Base-by-base conservation (phyloP, 1,284 basidiomycete genomes). In the Hortiboletus rubellus region DNA sequence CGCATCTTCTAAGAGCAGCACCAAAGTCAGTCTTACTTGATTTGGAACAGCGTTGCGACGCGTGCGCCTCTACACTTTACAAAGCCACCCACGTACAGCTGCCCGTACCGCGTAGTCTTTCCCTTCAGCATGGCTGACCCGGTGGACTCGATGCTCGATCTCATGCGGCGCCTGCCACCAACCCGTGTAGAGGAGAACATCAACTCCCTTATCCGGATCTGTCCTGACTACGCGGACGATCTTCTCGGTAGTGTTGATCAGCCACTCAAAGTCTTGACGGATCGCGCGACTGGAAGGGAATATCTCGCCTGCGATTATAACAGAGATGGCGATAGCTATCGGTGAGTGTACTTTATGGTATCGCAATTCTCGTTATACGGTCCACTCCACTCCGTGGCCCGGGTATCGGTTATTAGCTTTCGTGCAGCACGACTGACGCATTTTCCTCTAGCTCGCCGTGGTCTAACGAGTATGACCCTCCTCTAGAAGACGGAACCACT, bases 231-330 rank as follows among this genome's bases (percentile, higher is more conserved):
- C 67, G 92, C 94, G 15, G 97, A 99, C 68, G 97, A 99, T 76
- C 84, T 99, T 30, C 81, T 96, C 52, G 92, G 92, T 43, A 94
- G 92, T 60, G 95, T 99, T 60, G 97, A 99, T 79, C 92, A 96
- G 74, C 97, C 97, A 12, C 80, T 98, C 62, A 86, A 88, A 68
- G 79, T 98, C 52, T 82, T 84, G 74, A 85, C 83, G 41, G 96
- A 98, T 79, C 81, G 80, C 38, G 81, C 83, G 10, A 88, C 85
- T 1, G 93, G 94, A 12, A 85, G 85, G 64, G 94, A 98, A 56
- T 99, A 92, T 71, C 85, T 99, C 43, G 91, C 91, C 36, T 98
- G 96, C 73, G 97, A 99, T 74, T 99, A 99, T 73, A 99, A 99
- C 77, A 82, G 94, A 36, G 97, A 99, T 70, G 96, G 95, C 4